Evolutionary conservation across 352 stramenopile species (phyloP).

Genomic region (Pythium aquatile): DNA sequence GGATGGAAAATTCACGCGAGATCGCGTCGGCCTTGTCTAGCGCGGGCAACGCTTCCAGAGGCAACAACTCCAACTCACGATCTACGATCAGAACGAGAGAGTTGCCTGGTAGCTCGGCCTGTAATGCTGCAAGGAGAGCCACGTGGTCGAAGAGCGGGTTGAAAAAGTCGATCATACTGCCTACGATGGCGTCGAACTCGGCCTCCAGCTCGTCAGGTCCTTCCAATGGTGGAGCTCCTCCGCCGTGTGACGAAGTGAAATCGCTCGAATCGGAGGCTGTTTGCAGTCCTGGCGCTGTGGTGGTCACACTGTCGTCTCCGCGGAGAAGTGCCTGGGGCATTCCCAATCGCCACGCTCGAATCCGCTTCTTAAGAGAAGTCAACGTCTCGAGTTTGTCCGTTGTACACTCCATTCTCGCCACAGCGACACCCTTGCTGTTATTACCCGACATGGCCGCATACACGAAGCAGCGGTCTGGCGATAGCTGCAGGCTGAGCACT

Average conservation of each 20-base stretch:
- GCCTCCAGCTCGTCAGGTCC: conserved; percentile 43
- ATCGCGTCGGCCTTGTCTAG: conserved; percentile 52
- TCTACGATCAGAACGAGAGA: conserved; percentile 56
- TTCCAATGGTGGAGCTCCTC: not conserved
- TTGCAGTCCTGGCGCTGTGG: not conserved
- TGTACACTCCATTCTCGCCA: conserved; percentile 66
- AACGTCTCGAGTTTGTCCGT: conserved; percentile 30
- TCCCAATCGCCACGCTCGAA: conserved; percentile 38
- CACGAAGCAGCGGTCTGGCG: conserved; percentile 62
- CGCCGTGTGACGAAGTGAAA: not conserved
- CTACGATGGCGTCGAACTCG: conserved; percentile 52
- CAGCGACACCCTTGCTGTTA: conserved; percentile 39
- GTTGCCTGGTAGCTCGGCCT: conserved; percentile 44
- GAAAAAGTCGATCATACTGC: conserved; percentile 44
- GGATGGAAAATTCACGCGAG: conserved; percentile 67
- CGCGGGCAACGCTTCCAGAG: conserved; percentile 48
- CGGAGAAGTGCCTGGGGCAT: conserved; percentile 39
- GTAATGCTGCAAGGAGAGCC: conserved; percentile 35
- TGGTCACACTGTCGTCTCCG: conserved; percentile 29
- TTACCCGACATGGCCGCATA: conserved; percentile 44
- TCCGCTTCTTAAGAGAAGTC: conserved; percentile 28
- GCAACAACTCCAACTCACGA: conserved; percentile 43
- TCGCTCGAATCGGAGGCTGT: not conserved
- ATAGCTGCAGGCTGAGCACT: conserved; percentile 65
- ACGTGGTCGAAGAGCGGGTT: conserved; percentile 54